phyloP scores from a whole-genome alignment of 2,329 filamentous ascomycete genomes.

The Trichoderma simmonsii region DNA sequence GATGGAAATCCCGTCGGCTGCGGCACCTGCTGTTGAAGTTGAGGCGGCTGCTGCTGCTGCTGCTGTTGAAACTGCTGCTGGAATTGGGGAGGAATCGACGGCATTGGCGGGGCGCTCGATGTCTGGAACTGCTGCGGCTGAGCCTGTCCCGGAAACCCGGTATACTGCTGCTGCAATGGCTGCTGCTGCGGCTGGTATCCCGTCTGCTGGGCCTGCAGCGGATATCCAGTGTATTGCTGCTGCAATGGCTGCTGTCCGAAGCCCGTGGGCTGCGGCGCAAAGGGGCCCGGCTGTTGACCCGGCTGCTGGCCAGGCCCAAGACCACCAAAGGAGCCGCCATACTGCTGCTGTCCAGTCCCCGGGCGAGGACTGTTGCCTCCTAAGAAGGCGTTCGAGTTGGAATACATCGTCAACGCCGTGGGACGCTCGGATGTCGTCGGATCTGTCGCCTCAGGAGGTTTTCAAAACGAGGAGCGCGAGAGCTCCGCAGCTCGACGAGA shows the following conservation, averaged over 20 bases:
- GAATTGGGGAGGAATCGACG: slow-evolving; percentile 57
- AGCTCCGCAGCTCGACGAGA: slow-evolving; percentile 25
- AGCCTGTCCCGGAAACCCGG: slow-evolving; percentile 55
- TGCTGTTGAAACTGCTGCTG: slow-evolving; percentile 59
- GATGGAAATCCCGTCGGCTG: slow-evolving; percentile 45
- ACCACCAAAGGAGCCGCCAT: slow-evolving; percentile 47
- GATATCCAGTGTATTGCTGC: slow-evolving; percentile 61
- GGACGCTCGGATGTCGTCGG: neutral
- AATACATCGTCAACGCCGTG: slow-evolving; percentile 65
- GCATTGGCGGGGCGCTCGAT: slow-evolving; percentile 54
- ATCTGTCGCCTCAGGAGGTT: slow-evolving; percentile 6
- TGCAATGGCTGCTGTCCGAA: slow-evolving; percentile 54
- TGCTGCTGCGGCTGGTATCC: slow-evolving; percentile 56
- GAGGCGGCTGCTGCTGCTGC: slow-evolving; percentile 41
- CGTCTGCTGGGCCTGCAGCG: slow-evolving; percentile 44
- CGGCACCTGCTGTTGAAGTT: slow-evolving; percentile 45
- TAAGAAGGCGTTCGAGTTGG: slow-evolving; percentile 80
- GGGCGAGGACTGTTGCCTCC: slow-evolving; percentile 74
- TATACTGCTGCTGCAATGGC: slow-evolving; percentile 64
- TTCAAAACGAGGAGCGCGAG: slow-evolving; percentile 24
- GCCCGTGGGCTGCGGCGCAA: slow-evolving; percentile 59
- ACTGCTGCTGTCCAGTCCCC: slow-evolving; percentile 54
- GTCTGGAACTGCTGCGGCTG: slow-evolving; percentile 61
- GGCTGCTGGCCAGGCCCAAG: slow-evolving; percentile 41
- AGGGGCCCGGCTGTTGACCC: slow-evolving; percentile 52